Evolutionary conservation across 805 yeast genomes (phyloP), one percentile per base, ranked within the genome.

Genomic region (Saccharomycopsis selenospora): DNA sequence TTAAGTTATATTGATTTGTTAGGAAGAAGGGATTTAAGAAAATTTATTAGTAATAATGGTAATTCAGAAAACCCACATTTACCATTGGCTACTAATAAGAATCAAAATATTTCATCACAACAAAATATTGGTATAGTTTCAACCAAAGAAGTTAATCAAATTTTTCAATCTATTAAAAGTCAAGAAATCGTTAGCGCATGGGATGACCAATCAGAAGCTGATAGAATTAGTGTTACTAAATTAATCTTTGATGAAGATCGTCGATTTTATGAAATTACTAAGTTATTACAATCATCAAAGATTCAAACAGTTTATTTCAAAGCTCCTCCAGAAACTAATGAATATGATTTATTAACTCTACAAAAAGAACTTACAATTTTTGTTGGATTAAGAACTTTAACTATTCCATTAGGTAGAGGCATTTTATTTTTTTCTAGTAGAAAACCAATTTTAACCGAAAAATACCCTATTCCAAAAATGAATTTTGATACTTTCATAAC

Each of bases 381-480:
- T 27, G 79, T 81, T 24, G 85, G 85, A 0, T 59, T 80, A 25
- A 68, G 97, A 55, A 86, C 95, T 0, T 68, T 87, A 42, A 75
- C 95, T 0, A 74, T 82, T 20, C 87, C 95, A 0, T 64, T 84
- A 23, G 96, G 96, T 0, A 72, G 91, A 55, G 89, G 87, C 0
- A 85, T 89, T 0, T 66, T 87, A 7, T 79, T 82, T 49, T 77
- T 74, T 45, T 77, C 82, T 3, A 79, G 85, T 13, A 67, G 88
- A 49, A 72, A 72, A 46, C 97, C 97, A 1, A 66, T 90, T 47
- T 73, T 87, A 36, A 88, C 97, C 0, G 97, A 91, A 61, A 79
- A 82, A 53, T 84, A 88, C 59, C 85, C 85, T 0, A 79, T 85
- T 18, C 90, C 95, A 0, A 78, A 77, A 50, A 67, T 90, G 65